phyloP scores from a whole-genome alignment of 768 basidiomycete species.

The Russula abietina region DNA sequence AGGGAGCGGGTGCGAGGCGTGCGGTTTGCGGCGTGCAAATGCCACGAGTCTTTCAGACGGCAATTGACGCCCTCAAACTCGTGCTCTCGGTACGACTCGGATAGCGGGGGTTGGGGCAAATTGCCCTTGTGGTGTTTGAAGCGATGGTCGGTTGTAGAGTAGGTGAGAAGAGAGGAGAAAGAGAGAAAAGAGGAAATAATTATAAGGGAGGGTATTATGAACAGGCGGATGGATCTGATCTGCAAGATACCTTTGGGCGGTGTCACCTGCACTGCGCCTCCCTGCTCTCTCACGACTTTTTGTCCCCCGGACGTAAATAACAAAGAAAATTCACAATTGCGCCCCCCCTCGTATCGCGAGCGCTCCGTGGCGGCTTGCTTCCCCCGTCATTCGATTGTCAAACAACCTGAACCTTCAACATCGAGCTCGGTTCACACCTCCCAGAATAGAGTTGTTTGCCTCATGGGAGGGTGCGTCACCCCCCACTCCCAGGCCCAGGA shows the following conservation, averaged over 20 bases:
- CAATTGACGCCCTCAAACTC: slow-evolving; percentile 22
- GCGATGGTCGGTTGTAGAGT: not conserved
- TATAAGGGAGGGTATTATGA: not conserved
- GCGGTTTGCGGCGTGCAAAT: slow-evolving; percentile 32
- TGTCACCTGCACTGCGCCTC: slow-evolving; percentile 1
- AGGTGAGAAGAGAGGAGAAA: not conserved
- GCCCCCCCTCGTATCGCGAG: not conserved
- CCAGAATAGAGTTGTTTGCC: slow-evolving; percentile 1
- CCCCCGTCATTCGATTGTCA: not conserved
- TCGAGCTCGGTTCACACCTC: not conserved
- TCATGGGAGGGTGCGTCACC: slow-evolving; percentile 17
- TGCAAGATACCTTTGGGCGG: not conserved
- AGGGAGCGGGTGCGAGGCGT: slow-evolving; percentile 28
- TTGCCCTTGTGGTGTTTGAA: not conserved
- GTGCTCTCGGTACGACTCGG: slow-evolving; percentile 20
- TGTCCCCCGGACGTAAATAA: slow-evolving; percentile 3
- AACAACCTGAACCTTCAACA: not conserved
- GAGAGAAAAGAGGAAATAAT: not conserved
- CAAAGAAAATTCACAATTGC: not conserved
- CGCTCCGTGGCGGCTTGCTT: not conserved
- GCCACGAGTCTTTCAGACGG: slow-evolving; percentile 34
- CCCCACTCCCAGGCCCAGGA: not conserved
- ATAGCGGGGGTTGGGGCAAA: slow-evolving; percentile 19
- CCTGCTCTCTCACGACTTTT: slow-evolving; percentile 8
- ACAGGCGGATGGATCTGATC: not conserved